Evolutionary conservation across 2,329 filamentous ascomycete species (phyloP), one percentile per base, ranked within the genome.

Genomic region (Colletotrichum truncatum): DNA sequence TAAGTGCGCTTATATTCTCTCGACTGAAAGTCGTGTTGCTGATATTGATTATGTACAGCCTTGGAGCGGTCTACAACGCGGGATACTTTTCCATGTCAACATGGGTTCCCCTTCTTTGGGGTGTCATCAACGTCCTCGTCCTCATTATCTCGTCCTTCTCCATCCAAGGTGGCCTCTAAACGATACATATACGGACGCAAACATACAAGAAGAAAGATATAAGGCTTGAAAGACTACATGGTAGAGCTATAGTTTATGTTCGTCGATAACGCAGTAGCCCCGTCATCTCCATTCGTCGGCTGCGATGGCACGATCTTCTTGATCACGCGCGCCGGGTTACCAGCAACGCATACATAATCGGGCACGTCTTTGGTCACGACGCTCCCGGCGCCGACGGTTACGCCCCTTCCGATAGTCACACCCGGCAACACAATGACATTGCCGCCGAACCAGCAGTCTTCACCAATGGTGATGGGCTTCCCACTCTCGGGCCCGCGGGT

Each of bases 91-190:
- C 89, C 72, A 96, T 97, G 93, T 95, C 93, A 46, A 97, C 94
- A 0, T 97, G 94, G 94, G 92, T 97, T 54, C 94, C 94, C 0
- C 91, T 96, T 73, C 86, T 94, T 21, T 97, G 94, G 94, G 93
- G 89, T 1, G 85, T 93, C 73, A 91, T 95, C 76, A 97, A 93
- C 75, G 89, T 95, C 9, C 77, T 97, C 48, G 86, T 97, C 28
- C 82, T 98, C 46, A 89, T 97, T 52, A 83, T 97, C 67, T 96
- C 93, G 5, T 96, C 93, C 4, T 97, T 97, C 76, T 93, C 93
- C n/a, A 94, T 97, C 54, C 93, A 97, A 74, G 93, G 94, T 51
- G 94, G 93, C 38, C 84, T 97, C 67, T 97, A 78, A 88, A 21
- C 12, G 23, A 49, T 32, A 32, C 39, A 41, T n/a, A n/a, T n/a